Conservation (phyloP, 257 asterid genomes). For the Rhazya stricta region DNA sequence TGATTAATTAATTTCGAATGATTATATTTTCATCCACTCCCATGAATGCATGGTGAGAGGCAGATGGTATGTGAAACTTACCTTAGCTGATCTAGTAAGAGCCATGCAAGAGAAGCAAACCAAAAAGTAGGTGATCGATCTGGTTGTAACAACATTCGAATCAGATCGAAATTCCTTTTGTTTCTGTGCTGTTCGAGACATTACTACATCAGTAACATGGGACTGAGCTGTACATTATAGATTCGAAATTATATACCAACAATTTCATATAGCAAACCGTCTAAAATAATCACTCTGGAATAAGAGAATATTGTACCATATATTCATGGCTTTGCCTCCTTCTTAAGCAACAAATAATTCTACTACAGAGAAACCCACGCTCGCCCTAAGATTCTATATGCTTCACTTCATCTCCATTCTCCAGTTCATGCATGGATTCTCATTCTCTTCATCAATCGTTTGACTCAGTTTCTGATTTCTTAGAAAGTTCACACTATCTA, state of each 20-base stretch:
- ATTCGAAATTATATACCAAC: not conserved
- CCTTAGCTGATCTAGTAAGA: not conserved
- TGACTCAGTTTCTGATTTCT: constrained; percentile 12
- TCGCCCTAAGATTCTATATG: constrained; percentile 13
- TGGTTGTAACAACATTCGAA: not conserved
- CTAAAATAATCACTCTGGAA: not conserved
- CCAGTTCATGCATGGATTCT: constrained; percentile 30
- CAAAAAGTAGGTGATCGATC: not conserved
- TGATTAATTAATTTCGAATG: too few species aligned
- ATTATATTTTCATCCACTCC: too few species aligned
- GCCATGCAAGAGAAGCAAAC: not conserved
- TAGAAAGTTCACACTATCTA: not conserved
- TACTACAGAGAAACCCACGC: constrained; percentile 1
- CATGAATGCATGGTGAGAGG: too few species aligned
- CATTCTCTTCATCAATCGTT: constrained; percentile 32
- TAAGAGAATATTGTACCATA: not conserved
- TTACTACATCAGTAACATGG: not conserved
- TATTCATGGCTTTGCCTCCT: constrained; percentile 22
- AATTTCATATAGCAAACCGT: not conserved
- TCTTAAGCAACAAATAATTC: constrained; percentile 34
- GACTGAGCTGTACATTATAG: constrained; percentile 9
- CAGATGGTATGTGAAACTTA: too few species aligned
- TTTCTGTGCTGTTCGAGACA: not conserved
- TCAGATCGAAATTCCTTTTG: constrained; percentile 7
- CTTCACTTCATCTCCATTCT: constrained; percentile 9